phyloP scores from a whole-genome alignment of 148 eudicot species.

The Rhododendron kiyosumense region DNA sequence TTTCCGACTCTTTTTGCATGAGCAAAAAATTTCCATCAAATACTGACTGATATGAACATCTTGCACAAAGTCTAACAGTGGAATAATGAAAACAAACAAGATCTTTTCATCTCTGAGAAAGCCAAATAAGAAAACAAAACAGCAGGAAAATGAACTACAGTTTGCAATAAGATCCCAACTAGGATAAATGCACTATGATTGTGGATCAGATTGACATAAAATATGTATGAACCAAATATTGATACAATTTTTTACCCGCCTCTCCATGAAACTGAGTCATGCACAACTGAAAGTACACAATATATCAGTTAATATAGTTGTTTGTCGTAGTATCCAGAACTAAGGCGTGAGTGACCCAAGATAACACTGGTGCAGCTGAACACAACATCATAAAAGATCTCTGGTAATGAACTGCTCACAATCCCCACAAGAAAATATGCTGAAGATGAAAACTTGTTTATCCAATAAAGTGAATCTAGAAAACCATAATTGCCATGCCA shows the following conservation, averaged over 20 bases:
- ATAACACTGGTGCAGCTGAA: not conserved
- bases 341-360: not conserved
- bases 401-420: not conserved
- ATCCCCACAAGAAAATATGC: not conserved
- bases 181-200: not conserved
- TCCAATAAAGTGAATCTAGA: not conserved
- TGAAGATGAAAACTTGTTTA: not conserved
- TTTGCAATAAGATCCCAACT: not conserved
- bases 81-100: not conserved
- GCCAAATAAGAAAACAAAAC: not conserved
- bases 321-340: not conserved
- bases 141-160: not conserved
- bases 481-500: not conserved
- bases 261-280: not conserved
- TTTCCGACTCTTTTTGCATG: not conserved
- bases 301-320: not conserved
- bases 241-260: not conserved
- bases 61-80: not conserved
- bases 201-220: not conserved
- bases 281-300: not conserved
- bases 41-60: not conserved
- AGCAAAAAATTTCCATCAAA: not conserved
- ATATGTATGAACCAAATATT: not conserved
- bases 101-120: not conserved
- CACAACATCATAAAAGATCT: not conserved